Base-by-base conservation (phyloP, 495 filamentous ascomycete species). In the Penicillium salamii region DNA sequence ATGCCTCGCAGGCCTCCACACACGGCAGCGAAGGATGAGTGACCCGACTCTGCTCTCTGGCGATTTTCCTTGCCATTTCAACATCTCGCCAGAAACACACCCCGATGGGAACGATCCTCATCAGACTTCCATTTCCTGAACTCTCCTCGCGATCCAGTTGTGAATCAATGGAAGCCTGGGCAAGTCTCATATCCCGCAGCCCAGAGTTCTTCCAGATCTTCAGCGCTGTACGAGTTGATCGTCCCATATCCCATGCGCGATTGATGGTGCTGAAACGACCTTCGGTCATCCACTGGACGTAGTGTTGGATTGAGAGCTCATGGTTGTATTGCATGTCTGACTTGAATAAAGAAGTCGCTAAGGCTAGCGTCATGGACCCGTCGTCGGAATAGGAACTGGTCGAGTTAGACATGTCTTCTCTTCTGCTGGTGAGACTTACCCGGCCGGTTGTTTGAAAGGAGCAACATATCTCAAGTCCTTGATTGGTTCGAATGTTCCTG, bases 301-400 rank as follows among this genome's bases (percentile, higher is more conserved):
- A 78, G 20, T 70, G 57, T 14, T 51, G 17, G 18, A 75, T 61
- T 9, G 69, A 62, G 0, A 63, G 44, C 1, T 42, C 44, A n/a
- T 63, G 58, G 17, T 54, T 48, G 38, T 71, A 74, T 4, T 43
- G 21, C 11, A 63, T 57, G 1, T 54, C 14, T 1, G 46, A 58
- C 28, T 70, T 64, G 41, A 69, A 61, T 24, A 78, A 58, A 14
- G 72, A 69, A 34, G 64, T 53, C 1, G 71, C 71, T 0, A 78
- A 66, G 35, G 72, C 76, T 3, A 78, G 59, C 5, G 74, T 71
- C 69, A 77, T 73, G 18, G 68, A 60, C 1, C 70, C 76, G 48
- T 78, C 75, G 52, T 77, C 76, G 4, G 76, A 76, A 52, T 69
- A 77, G 31, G 64, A 65, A 7, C 76, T 73, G 19, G 54, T 13